Percentiles rank a stretch among this genome's conserved stretches.
phyloP scores from a whole-genome alignment of 2,329 filamentous ascomycete genomes.

The Xylaria sp. region DNA sequence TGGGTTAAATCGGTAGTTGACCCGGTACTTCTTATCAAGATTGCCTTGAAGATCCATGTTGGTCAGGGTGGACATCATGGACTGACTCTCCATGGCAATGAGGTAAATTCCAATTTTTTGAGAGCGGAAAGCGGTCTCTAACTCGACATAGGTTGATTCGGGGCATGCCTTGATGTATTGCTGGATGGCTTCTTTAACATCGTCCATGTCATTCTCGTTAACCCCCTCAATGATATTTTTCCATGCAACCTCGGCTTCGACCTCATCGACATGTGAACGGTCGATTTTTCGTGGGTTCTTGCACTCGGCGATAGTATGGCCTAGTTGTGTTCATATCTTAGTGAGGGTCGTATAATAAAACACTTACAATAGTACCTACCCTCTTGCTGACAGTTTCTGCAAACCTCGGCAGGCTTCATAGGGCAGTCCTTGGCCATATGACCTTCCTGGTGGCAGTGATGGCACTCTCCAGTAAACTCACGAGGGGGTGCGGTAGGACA shows the following conservation, averaged over 20 bases:
- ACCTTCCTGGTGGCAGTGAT: conserved; percentile 60
- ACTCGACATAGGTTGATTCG: conserved; percentile 65
- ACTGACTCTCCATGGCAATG: conserved; percentile 69
- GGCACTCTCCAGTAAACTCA: conserved; percentile 60
- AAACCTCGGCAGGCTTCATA: conserved; percentile 63
- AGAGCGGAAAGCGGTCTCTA: conserved; percentile 69
- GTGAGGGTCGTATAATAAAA: background rate
- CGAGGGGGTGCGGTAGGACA: conserved; percentile 46
- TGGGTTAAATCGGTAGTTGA: conserved; percentile 69
- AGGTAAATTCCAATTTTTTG: conserved; percentile 66
- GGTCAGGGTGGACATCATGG: conserved; percentile 66
- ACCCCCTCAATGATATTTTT: conserved; percentile 63
- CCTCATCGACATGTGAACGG: conserved; percentile 59
- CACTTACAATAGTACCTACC: conserved; percentile 54
- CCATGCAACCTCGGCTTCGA: conserved; percentile 68
- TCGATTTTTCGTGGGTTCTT: conserved; percentile 68
- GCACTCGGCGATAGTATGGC: conserved; percentile 67
- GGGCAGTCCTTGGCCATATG: conserved; percentile 73
- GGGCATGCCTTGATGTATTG: conserved; percentile 71
- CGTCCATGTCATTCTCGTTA: conserved; percentile 66
- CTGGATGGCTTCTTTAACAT: conserved; percentile 68
- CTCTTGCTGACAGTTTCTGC: conserved; percentile 70
- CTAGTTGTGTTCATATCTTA: conserved; percentile 50
- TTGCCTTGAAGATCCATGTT: conserved; percentile 80
- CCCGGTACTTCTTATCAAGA: conserved; percentile 70